Evolutionary conservation across 768 basidiomycete genomes (phyloP).

Genomic region (Leccinum fibrillosum): DNA sequence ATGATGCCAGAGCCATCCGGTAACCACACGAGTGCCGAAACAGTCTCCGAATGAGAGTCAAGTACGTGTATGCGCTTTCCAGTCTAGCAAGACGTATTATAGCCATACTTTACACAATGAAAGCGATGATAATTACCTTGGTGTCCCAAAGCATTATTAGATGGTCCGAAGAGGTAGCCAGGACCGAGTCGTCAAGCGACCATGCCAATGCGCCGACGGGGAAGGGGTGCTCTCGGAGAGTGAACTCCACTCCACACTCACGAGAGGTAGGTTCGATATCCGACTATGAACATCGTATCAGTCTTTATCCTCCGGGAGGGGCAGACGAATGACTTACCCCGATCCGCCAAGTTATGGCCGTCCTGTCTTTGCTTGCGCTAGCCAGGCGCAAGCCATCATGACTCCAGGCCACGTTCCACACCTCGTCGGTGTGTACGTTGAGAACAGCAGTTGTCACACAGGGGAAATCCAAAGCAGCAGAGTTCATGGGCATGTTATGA

Average conservation of each 20-base stretch:
- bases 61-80: conserved; percentile 67
- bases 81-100: conserved; percentile 46
- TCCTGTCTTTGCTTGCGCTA: conserved; percentile 83
- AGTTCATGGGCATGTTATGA: too few species aligned
- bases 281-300: conserved; percentile 30
- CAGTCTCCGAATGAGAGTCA: conserved; percentile 73
- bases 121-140: conserved; percentile 49
- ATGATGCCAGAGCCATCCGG: conserved; percentile 89
- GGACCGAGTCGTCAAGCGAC: conserved; percentile 83
- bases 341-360: conserved; percentile 86
- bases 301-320: conserved; percentile 2
- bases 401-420: conserved; percentile 97
- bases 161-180: conserved; percentile 82
- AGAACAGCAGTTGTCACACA: conserved; percentile 80
- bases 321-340: conserved; percentile 52
- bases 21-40: conserved; percentile 84
- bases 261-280: conserved; percentile 48
- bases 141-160: conserved; percentile 88
- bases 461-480: conserved; percentile 57
- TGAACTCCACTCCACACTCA: conserved; percentile 57
- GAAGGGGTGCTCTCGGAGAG: conserved; percentile 74
- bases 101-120: not conserved
- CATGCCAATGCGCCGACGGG: conserved; percentile 82
- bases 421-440: conserved; percentile 84
- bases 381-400: conserved; percentile 83